Conservation (phyloP, 345 rosid genomes). For the Cardamine chenopodiifolia region DNA sequence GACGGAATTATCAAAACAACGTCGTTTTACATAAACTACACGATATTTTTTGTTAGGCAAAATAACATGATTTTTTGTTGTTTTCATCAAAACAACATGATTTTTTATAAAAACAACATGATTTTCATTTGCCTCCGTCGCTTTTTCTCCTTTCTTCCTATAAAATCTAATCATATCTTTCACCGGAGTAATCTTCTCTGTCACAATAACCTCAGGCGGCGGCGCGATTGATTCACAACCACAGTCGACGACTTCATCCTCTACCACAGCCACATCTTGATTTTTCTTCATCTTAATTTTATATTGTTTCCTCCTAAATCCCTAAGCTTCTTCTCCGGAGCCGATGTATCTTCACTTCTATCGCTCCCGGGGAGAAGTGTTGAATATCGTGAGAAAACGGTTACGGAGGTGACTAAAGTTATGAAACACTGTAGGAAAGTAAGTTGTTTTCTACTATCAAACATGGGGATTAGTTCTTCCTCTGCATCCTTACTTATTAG, state of each 20-base stretch:
- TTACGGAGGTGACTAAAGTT: too few relatives aligned
- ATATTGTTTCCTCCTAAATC: slow-evolving; percentile 22
- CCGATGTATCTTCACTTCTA: slow-evolving; percentile 6
- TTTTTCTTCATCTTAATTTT: slow-evolving; percentile 10
- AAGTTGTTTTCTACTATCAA: slow-evolving; percentile 82
- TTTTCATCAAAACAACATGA: too few relatives aligned
- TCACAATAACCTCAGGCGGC: neutral
- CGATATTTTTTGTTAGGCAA: too few relatives aligned
- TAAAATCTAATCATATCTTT: neutral
- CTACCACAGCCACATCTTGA: neutral
- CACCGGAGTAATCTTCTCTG: slow-evolving; percentile 13
- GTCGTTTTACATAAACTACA: too few relatives aligned
- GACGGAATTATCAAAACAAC: too few relatives aligned
- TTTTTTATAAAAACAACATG: too few relatives aligned
- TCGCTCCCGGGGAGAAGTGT: too few relatives aligned
- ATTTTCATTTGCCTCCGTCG: neutral
- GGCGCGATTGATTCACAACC: slow-evolving; percentile 19
- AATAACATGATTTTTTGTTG: too few relatives aligned
- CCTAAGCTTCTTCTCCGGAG: neutral
- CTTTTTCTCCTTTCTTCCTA: neutral
- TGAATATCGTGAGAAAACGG: too few relatives aligned
- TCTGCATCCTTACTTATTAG: slow-evolving; percentile 86
- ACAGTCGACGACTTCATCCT: neutral
- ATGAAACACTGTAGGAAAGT: too few relatives aligned
- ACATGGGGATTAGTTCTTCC: slow-evolving; percentile 70